These are phyloP conservation scores for Podaxis pistillaris DNA, from an alignment of 768 basidiomycete genomes.

Conservation along the genomic window DNA sequence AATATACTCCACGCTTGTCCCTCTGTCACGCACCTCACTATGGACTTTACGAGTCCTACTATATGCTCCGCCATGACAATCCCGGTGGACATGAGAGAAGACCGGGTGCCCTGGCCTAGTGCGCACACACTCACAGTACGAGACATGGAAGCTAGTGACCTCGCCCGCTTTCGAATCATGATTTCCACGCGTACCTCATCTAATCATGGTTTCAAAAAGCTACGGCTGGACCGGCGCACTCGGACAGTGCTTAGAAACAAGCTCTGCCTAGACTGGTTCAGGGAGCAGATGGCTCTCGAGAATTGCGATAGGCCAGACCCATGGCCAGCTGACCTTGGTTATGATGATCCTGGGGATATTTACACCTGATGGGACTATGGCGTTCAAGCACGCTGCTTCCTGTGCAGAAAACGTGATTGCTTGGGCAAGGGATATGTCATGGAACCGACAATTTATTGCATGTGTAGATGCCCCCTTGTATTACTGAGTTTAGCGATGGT, in stretches of 20 bases:
- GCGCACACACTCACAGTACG: constrained; percentile 33
- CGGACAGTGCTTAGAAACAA: constrained; percentile 32
- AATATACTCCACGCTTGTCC: constrained; percentile 36
- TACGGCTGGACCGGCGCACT: constrained; percentile 37
- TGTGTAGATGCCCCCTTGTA: not conserved
- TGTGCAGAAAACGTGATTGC: not conserved
- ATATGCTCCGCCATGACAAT: constrained; percentile 24
- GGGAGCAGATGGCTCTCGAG: constrained; percentile 29
- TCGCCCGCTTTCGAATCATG: constrained; percentile 29
- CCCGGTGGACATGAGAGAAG: not conserved
- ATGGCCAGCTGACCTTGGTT: constrained; percentile 40
- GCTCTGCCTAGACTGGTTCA: constrained; percentile 27
- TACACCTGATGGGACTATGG: constrained; percentile 16
- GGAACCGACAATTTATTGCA: not conserved
- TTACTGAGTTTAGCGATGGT: not conserved
- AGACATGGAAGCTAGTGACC: constrained; percentile 30
- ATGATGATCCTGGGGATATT: constrained; percentile 34
- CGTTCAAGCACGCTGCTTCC: not conserved
- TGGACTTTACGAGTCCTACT: constrained; percentile 34
- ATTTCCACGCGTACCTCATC: constrained; percentile 23
- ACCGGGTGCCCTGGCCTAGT: constrained; percentile 31
- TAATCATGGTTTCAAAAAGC: constrained; percentile 6
- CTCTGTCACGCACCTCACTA: constrained; percentile 27
- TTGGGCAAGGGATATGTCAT: not conserved
- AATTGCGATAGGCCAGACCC: constrained; percentile 26